phyloP scores from a whole-genome alignment of 2,329 filamentous ascomycete species.

The Lachnellula subtilissima region DNA sequence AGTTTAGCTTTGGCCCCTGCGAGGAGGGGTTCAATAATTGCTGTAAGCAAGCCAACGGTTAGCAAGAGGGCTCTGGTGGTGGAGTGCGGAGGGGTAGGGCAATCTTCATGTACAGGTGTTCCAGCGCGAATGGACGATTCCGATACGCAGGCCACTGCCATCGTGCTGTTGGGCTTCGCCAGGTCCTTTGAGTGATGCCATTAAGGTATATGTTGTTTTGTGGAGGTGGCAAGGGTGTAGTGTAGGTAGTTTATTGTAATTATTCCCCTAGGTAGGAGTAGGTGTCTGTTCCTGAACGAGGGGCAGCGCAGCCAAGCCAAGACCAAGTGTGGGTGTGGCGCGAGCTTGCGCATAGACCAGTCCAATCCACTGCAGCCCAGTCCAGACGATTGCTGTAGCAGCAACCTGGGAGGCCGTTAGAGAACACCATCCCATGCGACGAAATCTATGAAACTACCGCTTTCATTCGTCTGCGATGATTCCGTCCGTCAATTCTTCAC shows the following conservation, averaged over 20 bases:
- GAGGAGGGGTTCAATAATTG: conserved; percentile 82
- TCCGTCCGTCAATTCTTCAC: no score
- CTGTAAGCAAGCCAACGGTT: conserved; percentile 33
- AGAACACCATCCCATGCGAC: no score
- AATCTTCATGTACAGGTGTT: conserved; percentile 47
- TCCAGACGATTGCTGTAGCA: background rate
- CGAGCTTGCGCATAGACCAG: background rate
- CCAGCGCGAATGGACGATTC: conserved; percentile 95
- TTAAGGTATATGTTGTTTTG: conserved; percentile 3
- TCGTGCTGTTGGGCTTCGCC: conserved; percentile 57
- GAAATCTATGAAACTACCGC: no score
- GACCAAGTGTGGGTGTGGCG: background rate
- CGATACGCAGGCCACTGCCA: conserved; percentile 75
- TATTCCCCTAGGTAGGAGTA: background rate
- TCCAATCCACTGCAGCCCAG: no score
- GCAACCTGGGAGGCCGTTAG: no score
- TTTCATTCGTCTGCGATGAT: no score
- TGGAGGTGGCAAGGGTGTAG: background rate
- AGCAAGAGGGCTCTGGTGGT: background rate
- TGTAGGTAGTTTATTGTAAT: background rate
- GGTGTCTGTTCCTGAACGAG: no score
- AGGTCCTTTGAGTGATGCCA: conserved; percentile 50
- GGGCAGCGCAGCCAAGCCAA: no score
- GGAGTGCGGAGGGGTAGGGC: conserved; percentile 7
- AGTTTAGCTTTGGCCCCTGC: conserved; percentile 76